Base-by-base conservation (phyloP, 768 basidiomycete species). In the Rhodotorula paludigena region DNA sequence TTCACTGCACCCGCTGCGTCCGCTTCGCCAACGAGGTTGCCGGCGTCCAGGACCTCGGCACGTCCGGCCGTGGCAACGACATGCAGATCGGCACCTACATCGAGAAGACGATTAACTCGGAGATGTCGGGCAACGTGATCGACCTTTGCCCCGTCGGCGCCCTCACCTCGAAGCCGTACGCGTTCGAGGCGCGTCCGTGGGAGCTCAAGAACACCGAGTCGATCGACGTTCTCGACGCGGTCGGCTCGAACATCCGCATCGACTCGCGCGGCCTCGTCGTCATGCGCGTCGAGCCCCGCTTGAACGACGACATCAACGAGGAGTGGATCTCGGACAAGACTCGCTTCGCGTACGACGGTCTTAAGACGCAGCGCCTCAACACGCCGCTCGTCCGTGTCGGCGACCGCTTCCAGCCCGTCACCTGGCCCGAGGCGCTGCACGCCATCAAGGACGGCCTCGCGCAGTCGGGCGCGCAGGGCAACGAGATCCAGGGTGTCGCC, bases 291-390 rank as follows among this genome's bases (percentile, higher is more conserved):
- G 92, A 96, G 76, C 96, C 96, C 2, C 85, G 89, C 76, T 89
- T 90, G 57, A 98, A 97, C 77, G 96, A 98, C 79, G 90, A 96
- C 73, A 87, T 99, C 71, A 99, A 99, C 78, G 96, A 99, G 81
- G 96, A 99, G 79, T 98, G 96, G 96, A 94, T 99, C 78, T 92
- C 85, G 79, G 96, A 99, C 83, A 99, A 99, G 84, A 92, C 94
- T 3, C 89, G 96, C 64, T 92, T 92, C 78, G 89, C 94, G 2
- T 89, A 92, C 78, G 96, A 99, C 75, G 96, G 96, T 16, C 84
- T 99, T 39, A 86, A 86, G 76, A 94, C 91, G 83, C 96, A 99
- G 78, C 88, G 94, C 30, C 81, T 99, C 74, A 97, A 93, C 7
- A 87, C 87, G 0, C 96, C 96, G 5, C 84, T 98, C 49, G 81